A percentile compares a stretch with the other conserved stretches of the same genome.
Evolutionary conservation across 1,284 basidiomycete genomes (phyloP).

Genomic region (Cryptococcus jaspeensis): DNA sequence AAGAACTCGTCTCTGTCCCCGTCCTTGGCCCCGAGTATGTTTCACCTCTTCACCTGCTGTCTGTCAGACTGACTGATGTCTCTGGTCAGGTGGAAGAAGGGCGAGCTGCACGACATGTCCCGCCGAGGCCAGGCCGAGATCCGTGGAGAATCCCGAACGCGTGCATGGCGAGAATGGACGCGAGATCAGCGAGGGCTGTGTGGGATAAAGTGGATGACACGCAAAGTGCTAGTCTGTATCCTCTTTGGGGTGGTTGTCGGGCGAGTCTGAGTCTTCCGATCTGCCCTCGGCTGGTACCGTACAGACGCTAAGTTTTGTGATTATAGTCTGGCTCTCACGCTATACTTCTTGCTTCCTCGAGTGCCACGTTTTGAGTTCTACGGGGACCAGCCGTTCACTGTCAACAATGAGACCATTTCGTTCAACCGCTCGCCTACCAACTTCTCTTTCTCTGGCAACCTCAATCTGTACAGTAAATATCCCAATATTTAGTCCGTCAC

Average conservation of each 20-base stretch:
- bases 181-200: conserved; percentile 70
- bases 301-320: background rate
- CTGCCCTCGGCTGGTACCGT: background rate
- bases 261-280: conserved; percentile 55
- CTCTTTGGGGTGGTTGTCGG: conserved; percentile 62
- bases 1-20: conserved; percentile 83
- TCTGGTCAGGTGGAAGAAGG: conserved; percentile 66
- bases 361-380: conserved; percentile 70
- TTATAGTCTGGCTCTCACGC: conserved; percentile 64
- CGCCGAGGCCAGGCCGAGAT: conserved; percentile 64
- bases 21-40: conserved; percentile 71
- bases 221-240: conserved; percentile 64
- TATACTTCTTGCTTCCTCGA: conserved; percentile 75
- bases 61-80: background rate
- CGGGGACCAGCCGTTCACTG: conserved; percentile 58
- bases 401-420: conserved; percentile 59
- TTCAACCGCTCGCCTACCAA: conserved; percentile 76
- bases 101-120: conserved; percentile 71
- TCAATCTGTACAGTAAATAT: conserved; percentile 60
- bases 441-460: conserved; percentile 75
- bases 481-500: background rate
- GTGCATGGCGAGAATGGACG: conserved; percentile 67
- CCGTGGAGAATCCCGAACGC: conserved; percentile 59
- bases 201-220: conserved; percentile 68
- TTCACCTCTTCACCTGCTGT: background rate